These are phyloP conservation scores for Arabidopsis thaliana DNA, from an alignment of 345 rosid species.

Conservation along the genomic window TAIR10.1 NC_003076.8:7472501-7473000, in stretches of 20 bases:
- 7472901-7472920: slow-evolving; percentile 59
- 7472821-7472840: slow-evolving; percentile 40
- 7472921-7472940: slow-evolving; percentile 56
- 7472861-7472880: slow-evolving; percentile 45
- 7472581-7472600: slow-evolving; percentile 60
- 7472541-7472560: slow-evolving; percentile 56
- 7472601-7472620: slow-evolving; percentile 50
- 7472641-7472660: slow-evolving; percentile 30
- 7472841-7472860: slow-evolving; percentile 39
- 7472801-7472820: slow-evolving; percentile 52
- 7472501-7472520: neutral
- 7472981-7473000: slow-evolving; percentile 76
- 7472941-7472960: slow-evolving; percentile 59
- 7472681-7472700: neutral
- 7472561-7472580: slow-evolving; percentile 55
- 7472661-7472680: slow-evolving; percentile 3
- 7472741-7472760: neutral
- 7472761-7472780: slow-evolving; percentile 7
- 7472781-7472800: neutral
- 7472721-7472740: slow-evolving; percentile 16
- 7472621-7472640: slow-evolving; percentile 58
- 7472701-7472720: neutral
- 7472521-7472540: neutral
- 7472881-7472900: slow-evolving; percentile 83
- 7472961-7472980: slow-evolving; percentile 77